phyloP scores from a whole-genome alignment of 108 stramenopile species.

The Bacterosira constricta region DNA sequence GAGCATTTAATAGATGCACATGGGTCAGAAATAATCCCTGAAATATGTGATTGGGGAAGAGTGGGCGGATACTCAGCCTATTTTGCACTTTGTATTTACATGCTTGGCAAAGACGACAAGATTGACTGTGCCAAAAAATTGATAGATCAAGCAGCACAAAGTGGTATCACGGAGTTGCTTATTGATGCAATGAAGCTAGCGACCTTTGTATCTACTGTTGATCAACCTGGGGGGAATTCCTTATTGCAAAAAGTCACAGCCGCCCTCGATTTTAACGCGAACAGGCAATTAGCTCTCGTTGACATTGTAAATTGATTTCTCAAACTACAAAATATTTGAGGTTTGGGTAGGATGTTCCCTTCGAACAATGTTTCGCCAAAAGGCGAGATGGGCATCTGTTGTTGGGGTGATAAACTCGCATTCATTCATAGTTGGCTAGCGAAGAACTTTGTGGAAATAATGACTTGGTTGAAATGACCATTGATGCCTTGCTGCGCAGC shows the following conservation, averaged over 20 bases:
- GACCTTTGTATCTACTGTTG: slow-evolving; percentile 18
- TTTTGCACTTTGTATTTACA: slow-evolving; percentile 66
- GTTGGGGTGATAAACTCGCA: no score
- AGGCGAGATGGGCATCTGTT: no score
- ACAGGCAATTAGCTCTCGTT: slow-evolving; percentile 12
- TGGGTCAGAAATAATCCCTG: slow-evolving; percentile 55
- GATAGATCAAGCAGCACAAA: slow-evolving; percentile 5
- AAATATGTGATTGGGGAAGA: slow-evolving; percentile 63
- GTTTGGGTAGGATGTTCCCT: no score
- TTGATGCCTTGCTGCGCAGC: no score
- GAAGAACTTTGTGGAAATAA: no score
- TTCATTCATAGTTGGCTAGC: no score
- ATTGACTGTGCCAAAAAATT: slow-evolving; percentile 42
- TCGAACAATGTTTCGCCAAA: no score
- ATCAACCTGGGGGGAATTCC: slow-evolving; percentile 20
- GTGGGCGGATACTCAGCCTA: slow-evolving; percentile 53
- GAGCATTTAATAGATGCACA: slow-evolving; percentile 59
- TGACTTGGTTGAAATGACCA: no score
- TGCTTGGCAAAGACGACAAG: slow-evolving; percentile 68
- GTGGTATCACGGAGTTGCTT: slow-evolving; percentile 30
- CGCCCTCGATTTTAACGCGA: slow-evolving; percentile 14
- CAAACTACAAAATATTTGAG: no score
- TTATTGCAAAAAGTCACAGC: slow-evolving; percentile 22
- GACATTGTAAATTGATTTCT: no score
- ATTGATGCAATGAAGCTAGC: slow-evolving; percentile 48